Evolutionary conservation across 176 grass and related monocot genomes (phyloP), one percentile per base, ranked within the genome.

Genomic region (Oryza meridionalis): DNA sequence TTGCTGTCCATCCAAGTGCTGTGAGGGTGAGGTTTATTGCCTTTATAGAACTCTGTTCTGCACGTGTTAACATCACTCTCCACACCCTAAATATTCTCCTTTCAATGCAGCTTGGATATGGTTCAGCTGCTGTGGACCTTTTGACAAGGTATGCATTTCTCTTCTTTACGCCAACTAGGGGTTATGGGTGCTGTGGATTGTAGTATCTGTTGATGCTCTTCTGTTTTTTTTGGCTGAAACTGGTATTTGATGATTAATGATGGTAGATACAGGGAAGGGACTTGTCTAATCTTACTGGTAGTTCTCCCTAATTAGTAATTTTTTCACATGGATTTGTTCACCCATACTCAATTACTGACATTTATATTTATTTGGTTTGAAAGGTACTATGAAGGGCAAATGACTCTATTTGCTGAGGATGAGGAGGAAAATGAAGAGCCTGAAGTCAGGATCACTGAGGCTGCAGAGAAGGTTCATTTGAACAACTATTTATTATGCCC

Each of bases 1-100:
- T 98, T 11, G 96, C 93, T 74, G 96, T 98, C 62, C 96, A 98
- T 84, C 96, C 96, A 26, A 98, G 84, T 85, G 93, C 89, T 44
- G 66, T 94, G n/a, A 98, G 89, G 91, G 96, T 98, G 42, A 5
- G 80, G 7, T 38, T 81, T 92, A 24, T 66, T 74, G 22, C 10
- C 16, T 74, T 40, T 38, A 68, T 72, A 46, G 51, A 51, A 73
- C 27, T 72, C 29, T 35, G 50, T 79, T 49, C 45, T 67, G 12
- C 2, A 11, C 47, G 47, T 79, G 37, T 78, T 78, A 74, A 79
- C 11, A 25, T 64, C 49, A 73, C 62, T 29, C 1, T 64, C 2
- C n/a, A 68, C 73, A 16, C 37, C 17, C 22, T 59, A 38, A 61
- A 33, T 84, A 11, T 80, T 86, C 16, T 21, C 15, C 12, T 67